Conservation (phyloP, 768 basidiomycete genomes). For the Crepidotus variabilis region DNA sequence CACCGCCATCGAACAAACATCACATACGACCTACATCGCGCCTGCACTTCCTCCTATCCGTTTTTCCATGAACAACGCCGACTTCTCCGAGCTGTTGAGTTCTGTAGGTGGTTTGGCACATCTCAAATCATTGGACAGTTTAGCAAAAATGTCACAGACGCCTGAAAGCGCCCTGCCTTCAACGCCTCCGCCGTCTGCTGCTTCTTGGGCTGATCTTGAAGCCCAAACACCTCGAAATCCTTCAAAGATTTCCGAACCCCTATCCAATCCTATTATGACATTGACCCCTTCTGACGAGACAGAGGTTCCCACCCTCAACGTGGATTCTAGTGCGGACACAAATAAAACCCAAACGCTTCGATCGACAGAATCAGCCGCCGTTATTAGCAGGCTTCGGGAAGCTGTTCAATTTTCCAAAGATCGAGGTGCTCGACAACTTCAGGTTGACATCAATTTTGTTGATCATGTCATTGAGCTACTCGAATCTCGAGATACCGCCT, state of each 20-base stretch:
- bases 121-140: constrained; percentile 41
- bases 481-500: constrained; percentile 60
- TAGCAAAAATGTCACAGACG: constrained; percentile 40
- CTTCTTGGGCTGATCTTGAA: constrained; percentile 11
- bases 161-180: constrained; percentile 18
- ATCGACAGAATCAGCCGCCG: constrained; percentile 40
- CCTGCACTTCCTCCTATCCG: constrained; percentile 88
- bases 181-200: constrained; percentile 32
- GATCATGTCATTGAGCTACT: constrained; percentile 66
- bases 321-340: constrained; percentile 20
- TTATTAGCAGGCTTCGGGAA: constrained; percentile 55
- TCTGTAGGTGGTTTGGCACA: constrained; percentile 51
- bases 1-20: constrained; percentile 62
- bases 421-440: constrained; percentile 56
- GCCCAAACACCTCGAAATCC: constrained; percentile 2
- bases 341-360: constrained; percentile 19
- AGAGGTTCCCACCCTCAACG: background rate
- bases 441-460: constrained; percentile 70
- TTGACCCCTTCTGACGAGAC: constrained; percentile 4
- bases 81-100: constrained; percentile 74
- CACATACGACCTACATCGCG: constrained; percentile 75
- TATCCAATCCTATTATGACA: constrained; percentile 3
- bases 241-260: constrained; percentile 7
- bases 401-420: constrained; percentile 56
- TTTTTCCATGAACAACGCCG: constrained; percentile 81